Conservation (phyloP, 2,329 filamentous ascomycete species). For the Phyllosticta citrichinensis region DNA sequence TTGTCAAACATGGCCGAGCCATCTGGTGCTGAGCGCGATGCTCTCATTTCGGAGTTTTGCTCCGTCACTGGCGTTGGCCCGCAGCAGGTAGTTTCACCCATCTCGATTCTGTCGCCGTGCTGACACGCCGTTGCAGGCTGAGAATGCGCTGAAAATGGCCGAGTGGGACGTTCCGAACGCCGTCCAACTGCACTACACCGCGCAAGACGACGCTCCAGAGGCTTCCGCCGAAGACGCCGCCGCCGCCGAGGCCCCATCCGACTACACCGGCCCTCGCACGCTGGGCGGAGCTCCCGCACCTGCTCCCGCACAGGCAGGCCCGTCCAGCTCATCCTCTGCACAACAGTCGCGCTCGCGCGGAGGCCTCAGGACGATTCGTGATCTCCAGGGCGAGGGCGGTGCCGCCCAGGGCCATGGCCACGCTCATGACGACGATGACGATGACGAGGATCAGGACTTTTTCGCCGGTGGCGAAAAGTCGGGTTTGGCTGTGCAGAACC, state of each 20-base stretch:
- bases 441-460: constrained; percentile 54
- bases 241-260: constrained; percentile 14
- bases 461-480: constrained; percentile 85
- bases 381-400: constrained; percentile 33
- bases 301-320: constrained; percentile 16
- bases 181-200: constrained; percentile 33
- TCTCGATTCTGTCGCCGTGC: background rate
- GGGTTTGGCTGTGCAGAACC: constrained; percentile 57
- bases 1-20: constrained; percentile 23
- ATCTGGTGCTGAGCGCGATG: constrained; percentile 21
- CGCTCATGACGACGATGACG: constrained; percentile 42
- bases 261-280: constrained; percentile 16
- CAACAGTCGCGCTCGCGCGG: constrained; percentile 15
- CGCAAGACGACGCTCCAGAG: constrained; percentile 19
- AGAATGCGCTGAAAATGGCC: constrained; percentile 32
- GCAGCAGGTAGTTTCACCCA: constrained; percentile 17
- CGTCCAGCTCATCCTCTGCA: constrained; percentile 19
- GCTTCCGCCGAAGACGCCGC: constrained; percentile 20
- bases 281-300: constrained; percentile 27
- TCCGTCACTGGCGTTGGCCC: constrained; percentile 25
- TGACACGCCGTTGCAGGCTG: constrained; percentile 25
- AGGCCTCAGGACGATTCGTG: constrained; percentile 34
- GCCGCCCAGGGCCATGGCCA: constrained; percentile 30
- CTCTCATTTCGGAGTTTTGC: constrained; percentile 26
- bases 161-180: constrained; percentile 39